These are phyloP conservation scores for Anthracocystis panici-leucophaei DNA, from an alignment of 1,284 basidiomycete genomes.

Conservation along the genomic window DNA sequence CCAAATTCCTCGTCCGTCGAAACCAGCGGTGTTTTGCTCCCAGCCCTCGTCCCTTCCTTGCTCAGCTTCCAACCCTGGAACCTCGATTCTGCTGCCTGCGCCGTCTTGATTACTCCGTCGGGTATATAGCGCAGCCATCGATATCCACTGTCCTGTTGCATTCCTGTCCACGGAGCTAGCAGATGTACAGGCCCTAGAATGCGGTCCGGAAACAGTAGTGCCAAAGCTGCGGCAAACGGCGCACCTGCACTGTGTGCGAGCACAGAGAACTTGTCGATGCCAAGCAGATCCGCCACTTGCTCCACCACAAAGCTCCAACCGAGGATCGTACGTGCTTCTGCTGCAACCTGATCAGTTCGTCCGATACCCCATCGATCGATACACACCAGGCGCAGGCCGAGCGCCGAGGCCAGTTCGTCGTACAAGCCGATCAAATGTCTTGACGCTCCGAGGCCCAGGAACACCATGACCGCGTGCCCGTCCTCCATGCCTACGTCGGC, in stretches of 20 bases:
- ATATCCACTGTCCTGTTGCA: slow-evolving; percentile 84
- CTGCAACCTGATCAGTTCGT: slow-evolving; percentile 79
- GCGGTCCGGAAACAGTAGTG: slow-evolving; percentile 79
- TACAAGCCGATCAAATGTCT: slow-evolving; percentile 93
- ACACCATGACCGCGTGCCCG: slow-evolving; percentile 88
- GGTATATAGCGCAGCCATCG: slow-evolving; percentile 98
- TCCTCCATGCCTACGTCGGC: slow-evolving; percentile 86
- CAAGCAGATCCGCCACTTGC: slow-evolving; percentile 85
- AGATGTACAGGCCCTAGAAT: slow-evolving; percentile 87
- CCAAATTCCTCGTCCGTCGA: slow-evolving; percentile 4
- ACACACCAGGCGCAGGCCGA: slow-evolving; percentile 88
- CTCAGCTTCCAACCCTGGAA: slow-evolving; percentile 95
- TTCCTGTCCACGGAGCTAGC: slow-evolving; percentile 95
- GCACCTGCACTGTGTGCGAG: slow-evolving; percentile 97
- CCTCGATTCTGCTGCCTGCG: slow-evolving; percentile 96
- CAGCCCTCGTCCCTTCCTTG: slow-evolving; percentile 71
- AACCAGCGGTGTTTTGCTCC: slow-evolving; percentile 3
- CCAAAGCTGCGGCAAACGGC: slow-evolving; percentile 90
- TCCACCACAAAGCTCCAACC: slow-evolving; percentile 92
- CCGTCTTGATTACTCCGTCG: slow-evolving; percentile 89
- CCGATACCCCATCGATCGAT: slow-evolving; percentile 97
- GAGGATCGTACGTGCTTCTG: slow-evolving; percentile 79
- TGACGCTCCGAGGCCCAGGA: slow-evolving; percentile 92
- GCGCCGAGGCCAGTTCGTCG: slow-evolving; percentile 91
- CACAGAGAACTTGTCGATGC: slow-evolving; percentile 83